A percentile compares a stretch with the other conserved stretches of the same genome.
phyloP scores from a whole-genome alignment of 805 yeast genomes.

The Nakazawaea ernobii region DNA sequence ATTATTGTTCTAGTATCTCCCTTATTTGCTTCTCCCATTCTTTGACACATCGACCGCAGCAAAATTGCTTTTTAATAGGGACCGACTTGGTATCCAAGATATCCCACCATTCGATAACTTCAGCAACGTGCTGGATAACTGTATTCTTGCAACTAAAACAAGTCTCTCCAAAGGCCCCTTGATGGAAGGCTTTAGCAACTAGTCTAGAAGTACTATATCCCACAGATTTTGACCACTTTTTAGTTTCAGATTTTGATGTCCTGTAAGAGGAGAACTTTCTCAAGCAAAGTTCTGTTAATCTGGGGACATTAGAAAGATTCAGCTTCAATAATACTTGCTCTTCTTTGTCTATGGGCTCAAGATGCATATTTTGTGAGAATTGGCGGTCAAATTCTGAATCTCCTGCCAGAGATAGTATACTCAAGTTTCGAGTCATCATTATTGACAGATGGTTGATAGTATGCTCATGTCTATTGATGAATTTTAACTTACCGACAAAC shows the following conservation, averaged over 20 bases:
- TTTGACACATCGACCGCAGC: conserved; percentile 43
- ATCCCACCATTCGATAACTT: conserved; percentile 65
- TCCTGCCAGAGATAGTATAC: conserved; percentile 21
- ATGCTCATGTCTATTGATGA: conserved; percentile 8
- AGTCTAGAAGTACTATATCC: conserved; percentile 39
- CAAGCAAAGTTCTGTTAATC: conserved; percentile 42
- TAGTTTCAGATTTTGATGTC: conserved; percentile 49
- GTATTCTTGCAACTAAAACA: conserved; percentile 46
- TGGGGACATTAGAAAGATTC: conserved; percentile 30
- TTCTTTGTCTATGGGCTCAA: conserved; percentile 17
- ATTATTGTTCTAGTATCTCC: not conserved
- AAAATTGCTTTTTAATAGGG: conserved; percentile 51
- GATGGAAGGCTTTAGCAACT: conserved; percentile 47
- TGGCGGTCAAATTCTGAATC: conserved; percentile 4
- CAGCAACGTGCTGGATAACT: conserved; percentile 53
- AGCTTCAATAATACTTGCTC: conserved; percentile 14
- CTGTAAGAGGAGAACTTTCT: conserved; percentile 44
- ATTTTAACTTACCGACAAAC: conserved; percentile 3
- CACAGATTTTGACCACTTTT: conserved; percentile 44
- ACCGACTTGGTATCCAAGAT: conserved; percentile 40
- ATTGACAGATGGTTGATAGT: conserved; percentile 15
- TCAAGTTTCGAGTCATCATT: conserved; percentile 22
- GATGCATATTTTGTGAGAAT: not conserved
- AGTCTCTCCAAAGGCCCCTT: conserved; percentile 43
- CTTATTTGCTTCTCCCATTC: conserved; percentile 20